Evolutionary conservation across 2,329 filamentous ascomycete genomes (phyloP).

Genomic region (Hypoxylon sp.): DNA sequence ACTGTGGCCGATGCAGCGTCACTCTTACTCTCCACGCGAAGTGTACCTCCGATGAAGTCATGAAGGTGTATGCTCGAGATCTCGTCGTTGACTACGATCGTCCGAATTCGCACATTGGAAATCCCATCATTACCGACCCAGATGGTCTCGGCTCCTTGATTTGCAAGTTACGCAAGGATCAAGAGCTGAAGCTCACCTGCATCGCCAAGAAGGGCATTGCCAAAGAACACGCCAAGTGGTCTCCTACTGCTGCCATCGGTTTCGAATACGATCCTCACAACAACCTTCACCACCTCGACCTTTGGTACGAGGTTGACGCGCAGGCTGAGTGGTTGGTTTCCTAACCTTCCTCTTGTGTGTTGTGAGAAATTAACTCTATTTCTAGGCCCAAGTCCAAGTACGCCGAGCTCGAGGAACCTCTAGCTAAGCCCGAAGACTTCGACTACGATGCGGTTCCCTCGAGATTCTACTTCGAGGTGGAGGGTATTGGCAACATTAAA

Average conservation of each 20-base stretch:
- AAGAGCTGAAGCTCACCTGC: constrained; percentile 91
- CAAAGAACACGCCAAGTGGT: constrained; percentile 99
- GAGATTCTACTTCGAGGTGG: constrained; percentile 94
- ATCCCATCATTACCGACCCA: constrained; percentile 86
- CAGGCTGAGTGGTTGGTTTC: constrained; percentile 83
- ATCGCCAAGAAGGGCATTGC: constrained; percentile 98
- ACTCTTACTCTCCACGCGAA: constrained; percentile 86
- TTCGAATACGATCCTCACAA: constrained; percentile 99
- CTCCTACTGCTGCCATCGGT: constrained; percentile 89
- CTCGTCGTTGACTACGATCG: constrained; percentile 79
- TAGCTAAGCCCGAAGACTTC: constrained; percentile 86
- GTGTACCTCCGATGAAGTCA: constrained; percentile 87
- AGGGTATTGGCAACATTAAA: constrained; percentile 88
- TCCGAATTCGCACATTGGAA: constrained; percentile 81
- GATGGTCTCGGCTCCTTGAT: constrained; percentile 88
- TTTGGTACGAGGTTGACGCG: constrained; percentile 93
- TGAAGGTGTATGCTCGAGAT: constrained; percentile 95
- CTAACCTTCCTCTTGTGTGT: not conserved
- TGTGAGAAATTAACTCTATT: constrained; percentile 48
- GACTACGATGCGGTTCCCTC: constrained; percentile 89
- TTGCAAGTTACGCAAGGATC: constrained; percentile 88
- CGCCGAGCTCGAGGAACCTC: constrained; percentile 82
- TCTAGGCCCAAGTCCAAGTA: constrained; percentile 85
- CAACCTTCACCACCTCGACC: constrained; percentile 89
- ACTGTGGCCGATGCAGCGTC: constrained; percentile 93